A percentile compares a stretch with the other conserved stretches of the same genome.
These are phyloP conservation scores for Suhomyces atakaporum DNA, from an alignment of 1,139 yeast genomes.

Conservation along the genomic window DNA sequence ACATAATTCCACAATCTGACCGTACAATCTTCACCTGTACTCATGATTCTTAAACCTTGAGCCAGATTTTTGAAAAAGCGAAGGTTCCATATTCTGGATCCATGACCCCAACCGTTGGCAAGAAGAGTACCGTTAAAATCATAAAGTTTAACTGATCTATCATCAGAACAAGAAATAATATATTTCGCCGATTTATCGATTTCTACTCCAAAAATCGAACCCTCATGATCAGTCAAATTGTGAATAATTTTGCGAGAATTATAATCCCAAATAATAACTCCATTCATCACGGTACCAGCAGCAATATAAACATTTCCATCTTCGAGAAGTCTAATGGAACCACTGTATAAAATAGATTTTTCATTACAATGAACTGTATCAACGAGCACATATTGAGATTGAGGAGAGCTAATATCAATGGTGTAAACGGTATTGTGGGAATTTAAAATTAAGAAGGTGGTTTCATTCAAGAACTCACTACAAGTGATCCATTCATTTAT, in stretches of 20 bases:
- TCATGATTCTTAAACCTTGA: conserved; percentile 44
- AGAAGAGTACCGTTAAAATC: conserved; percentile 58
- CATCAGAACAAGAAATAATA: conserved; percentile 87
- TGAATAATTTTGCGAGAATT: conserved; percentile 47
- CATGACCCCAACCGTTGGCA: conserved; percentile 95
- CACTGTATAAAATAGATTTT: conserved; percentile 85
- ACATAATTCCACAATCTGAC: conserved; percentile 72
- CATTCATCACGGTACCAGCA: conserved; percentile 93
- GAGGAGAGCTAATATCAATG: conserved; percentile 32
- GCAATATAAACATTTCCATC: conserved; percentile 54
- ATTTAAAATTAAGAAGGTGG: conserved; percentile 56
- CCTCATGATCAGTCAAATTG: conserved; percentile 74
- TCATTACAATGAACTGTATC: conserved; percentile 59
- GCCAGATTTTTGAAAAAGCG: conserved; percentile 48
- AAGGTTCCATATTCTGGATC: conserved; percentile 88
- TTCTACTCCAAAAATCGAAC: conserved; percentile 83
- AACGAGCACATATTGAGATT: conserved; percentile 24
- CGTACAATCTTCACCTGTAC: conserved; percentile 89
- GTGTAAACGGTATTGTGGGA: conserved; percentile 76
- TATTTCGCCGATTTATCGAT: conserved; percentile 57
- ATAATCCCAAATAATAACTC: conserved; percentile 78
- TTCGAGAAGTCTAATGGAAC: conserved; percentile 59
- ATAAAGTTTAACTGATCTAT: conserved; percentile 82
- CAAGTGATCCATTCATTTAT: conserved; percentile 79
- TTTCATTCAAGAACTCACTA: conserved; percentile 48